These are phyloP conservation scores for Wickerhamiella kurtzmanii DNA, from an alignment of 805 yeast genomes.

Conservation along the genomic window DNA sequence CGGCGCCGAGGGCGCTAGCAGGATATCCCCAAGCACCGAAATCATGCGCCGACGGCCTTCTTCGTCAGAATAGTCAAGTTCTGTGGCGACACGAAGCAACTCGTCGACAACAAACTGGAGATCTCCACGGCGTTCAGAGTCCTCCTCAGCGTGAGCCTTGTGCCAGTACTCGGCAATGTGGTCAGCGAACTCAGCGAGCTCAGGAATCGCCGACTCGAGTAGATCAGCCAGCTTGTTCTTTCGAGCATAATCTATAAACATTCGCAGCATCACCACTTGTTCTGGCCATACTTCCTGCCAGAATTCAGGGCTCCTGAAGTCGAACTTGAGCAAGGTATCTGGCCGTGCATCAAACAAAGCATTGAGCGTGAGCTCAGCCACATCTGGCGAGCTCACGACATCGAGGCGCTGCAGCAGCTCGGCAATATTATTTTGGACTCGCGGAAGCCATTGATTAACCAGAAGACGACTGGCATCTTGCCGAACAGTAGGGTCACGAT, in stretches of 20 bases:
- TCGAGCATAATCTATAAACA: conserved; percentile 51
- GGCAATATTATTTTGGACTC: conserved; percentile 53
- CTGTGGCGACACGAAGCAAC: conserved; percentile 48
- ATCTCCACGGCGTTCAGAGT: conserved; percentile 36
- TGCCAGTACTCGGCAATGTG: conserved; percentile 41
- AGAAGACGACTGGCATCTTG: conserved; percentile 62
- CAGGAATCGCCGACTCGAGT: conserved; percentile 64
- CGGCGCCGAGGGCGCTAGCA: conserved; percentile 42
- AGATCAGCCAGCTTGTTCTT: conserved; percentile 38
- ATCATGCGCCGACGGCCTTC: conserved; percentile 73
- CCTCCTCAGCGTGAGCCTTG: conserved; percentile 17
- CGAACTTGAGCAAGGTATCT: conserved; percentile 46
- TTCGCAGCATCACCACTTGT: conserved; percentile 55
- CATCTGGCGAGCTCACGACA: conserved; percentile 44
- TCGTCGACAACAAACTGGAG: conserved; percentile 58
- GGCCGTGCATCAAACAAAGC: conserved; percentile 46
- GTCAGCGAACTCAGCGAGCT: conserved; percentile 55
- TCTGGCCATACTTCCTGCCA: conserved; percentile 67
- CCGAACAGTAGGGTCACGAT: conserved; percentile 63
- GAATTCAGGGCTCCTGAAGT: conserved; percentile 44
- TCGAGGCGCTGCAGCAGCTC: conserved; percentile 60
- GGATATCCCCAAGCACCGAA: conserved; percentile 34
- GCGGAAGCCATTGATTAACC: conserved; percentile 56
- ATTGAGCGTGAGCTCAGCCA: conserved; percentile 55
- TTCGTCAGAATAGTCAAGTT: conserved; percentile 81